These are phyloP conservation scores for Cercophora newfieldiana DNA, from an alignment of 495 filamentous ascomycete genomes.

Conservation along the genomic window DNA sequence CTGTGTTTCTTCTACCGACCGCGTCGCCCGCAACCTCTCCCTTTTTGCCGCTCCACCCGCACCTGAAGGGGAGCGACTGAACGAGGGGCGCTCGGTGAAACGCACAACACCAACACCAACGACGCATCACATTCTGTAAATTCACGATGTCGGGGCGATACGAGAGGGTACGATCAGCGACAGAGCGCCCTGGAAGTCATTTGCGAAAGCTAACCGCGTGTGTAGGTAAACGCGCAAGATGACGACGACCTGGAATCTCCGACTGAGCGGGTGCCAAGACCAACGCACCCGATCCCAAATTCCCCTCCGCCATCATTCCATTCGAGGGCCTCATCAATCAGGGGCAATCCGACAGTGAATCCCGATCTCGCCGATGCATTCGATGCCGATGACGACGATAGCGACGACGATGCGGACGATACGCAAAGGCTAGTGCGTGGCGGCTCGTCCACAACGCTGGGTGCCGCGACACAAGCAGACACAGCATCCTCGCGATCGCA, in stretches of 20 bases:
- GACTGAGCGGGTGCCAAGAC: slow-evolving; percentile 30
- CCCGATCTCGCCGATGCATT: slow-evolving; percentile 87
- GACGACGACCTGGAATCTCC: slow-evolving; percentile 47
- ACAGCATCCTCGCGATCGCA: slow-evolving; percentile 18
- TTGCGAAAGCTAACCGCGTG: neutral
- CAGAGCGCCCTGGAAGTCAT: neutral
- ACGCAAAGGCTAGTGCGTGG: slow-evolving; percentile 81
- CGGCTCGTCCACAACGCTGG: slow-evolving; percentile 47
- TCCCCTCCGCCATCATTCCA: slow-evolving; percentile 95
- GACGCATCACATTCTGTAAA: slow-evolving; percentile 2
- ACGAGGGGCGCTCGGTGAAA: slow-evolving; percentile 1
- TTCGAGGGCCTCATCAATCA: slow-evolving; percentile 75
- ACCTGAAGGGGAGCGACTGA: neutral
- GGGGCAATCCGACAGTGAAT: slow-evolving; percentile 52
- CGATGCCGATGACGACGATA: slow-evolving; percentile 71
- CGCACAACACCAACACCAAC: neutral
- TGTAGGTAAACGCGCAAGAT: slow-evolving; percentile 49
- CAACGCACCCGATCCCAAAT: slow-evolving; percentile 58
- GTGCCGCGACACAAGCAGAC: slow-evolving; percentile 17
- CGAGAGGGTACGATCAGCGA: slow-evolving; percentile 66
- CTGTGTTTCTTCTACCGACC: neutral
- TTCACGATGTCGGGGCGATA: slow-evolving; percentile 79
- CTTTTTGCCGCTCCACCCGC: neutral
- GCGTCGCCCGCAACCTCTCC: neutral
- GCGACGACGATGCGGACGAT: slow-evolving; percentile 76